A percentile compares a stretch with the other conserved stretches of the same genome.
These are phyloP conservation scores for Cudoniella acicularis DNA, from an alignment of 495 filamentous ascomycete genomes.

Conservation along the genomic window DNA sequence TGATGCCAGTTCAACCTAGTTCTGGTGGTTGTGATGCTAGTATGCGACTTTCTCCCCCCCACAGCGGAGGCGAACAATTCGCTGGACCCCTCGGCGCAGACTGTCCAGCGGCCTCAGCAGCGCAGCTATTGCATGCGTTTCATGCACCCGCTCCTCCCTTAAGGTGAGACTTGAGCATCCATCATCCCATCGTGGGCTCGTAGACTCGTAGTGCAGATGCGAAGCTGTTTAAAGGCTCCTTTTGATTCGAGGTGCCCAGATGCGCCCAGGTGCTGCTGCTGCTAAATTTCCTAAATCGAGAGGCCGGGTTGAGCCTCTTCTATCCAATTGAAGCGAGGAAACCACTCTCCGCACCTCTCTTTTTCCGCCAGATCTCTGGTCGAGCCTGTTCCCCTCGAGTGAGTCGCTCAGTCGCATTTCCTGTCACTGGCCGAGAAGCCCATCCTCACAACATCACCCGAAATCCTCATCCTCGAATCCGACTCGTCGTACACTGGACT, in stretches of 20 bases:
- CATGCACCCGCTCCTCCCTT: conserved; percentile 15
- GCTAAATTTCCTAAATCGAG: background rate
- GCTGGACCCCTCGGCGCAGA: background rate
- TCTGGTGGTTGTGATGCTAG: too few species aligned
- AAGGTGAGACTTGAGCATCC: conserved; percentile 5
- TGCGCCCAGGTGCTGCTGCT: background rate
- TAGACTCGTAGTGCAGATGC: too few species aligned
- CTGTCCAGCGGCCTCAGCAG: background rate
- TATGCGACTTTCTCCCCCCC: too few species aligned
- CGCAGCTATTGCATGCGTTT: conserved; percentile 7
- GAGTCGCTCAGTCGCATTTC: conserved; percentile 6
- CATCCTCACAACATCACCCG: background rate
- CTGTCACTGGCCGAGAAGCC: background rate
- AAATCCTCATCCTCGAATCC: background rate
- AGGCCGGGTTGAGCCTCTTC: background rate
- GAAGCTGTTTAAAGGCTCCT: background rate
- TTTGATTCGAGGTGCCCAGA: background rate
- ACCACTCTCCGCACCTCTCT: background rate
- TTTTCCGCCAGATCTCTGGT: conserved; percentile 6
- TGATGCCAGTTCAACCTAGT: too few species aligned
- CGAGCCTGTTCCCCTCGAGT: conserved; percentile 3
- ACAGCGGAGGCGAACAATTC: background rate
- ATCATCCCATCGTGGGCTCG: too few species aligned
- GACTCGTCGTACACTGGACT: conserved; percentile 2
- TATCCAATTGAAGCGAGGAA: conserved; percentile 1